A percentile compares a stretch with the other conserved stretches of the same genome.
Evolutionary conservation across 2,329 filamentous ascomycete genomes (phyloP).

Genomic region (Cytospora piceicola): DNA sequence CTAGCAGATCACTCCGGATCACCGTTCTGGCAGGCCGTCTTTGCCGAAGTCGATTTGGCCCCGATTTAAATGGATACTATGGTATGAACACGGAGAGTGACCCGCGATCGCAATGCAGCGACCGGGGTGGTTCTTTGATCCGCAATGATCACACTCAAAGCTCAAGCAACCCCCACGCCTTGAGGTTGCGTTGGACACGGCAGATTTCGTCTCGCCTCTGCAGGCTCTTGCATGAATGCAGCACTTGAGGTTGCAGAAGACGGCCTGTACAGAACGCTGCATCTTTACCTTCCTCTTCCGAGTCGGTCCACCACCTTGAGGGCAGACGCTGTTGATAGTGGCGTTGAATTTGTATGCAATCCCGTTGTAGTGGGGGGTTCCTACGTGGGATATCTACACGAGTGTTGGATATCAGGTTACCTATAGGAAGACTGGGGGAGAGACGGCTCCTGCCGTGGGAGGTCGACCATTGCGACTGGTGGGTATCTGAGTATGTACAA

Average conservation of each 20-base stretch:
- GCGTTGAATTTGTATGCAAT: background rate
- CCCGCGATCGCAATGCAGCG: background rate
- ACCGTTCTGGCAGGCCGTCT: no score
- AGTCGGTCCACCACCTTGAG: background rate
- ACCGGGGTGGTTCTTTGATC: background rate
- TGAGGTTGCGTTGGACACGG: no score
- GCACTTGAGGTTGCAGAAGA: no score
- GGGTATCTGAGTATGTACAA: no score
- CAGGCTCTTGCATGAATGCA: background rate
- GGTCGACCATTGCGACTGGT: no score
- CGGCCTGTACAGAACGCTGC: no score
- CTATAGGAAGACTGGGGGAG: background rate
- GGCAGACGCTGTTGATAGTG: background rate
- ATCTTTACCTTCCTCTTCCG: background rate
- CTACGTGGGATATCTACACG: background rate
- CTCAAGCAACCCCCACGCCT: background rate
- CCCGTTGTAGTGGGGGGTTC: background rate
- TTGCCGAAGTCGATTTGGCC: no score
- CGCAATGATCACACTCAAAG: background rate
- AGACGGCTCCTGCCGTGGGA: no score
- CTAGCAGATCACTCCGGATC: no score
- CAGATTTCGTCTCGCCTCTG: background rate
- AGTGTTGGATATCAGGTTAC: background rate
- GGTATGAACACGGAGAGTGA: background rate
- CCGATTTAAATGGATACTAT: background rate